Percentiles rank a stretch among this genome's conserved stretches.
Evolutionary conservation across 805 yeast genomes (phyloP).

Genomic region (Wickerhamiella brachini): DNA sequence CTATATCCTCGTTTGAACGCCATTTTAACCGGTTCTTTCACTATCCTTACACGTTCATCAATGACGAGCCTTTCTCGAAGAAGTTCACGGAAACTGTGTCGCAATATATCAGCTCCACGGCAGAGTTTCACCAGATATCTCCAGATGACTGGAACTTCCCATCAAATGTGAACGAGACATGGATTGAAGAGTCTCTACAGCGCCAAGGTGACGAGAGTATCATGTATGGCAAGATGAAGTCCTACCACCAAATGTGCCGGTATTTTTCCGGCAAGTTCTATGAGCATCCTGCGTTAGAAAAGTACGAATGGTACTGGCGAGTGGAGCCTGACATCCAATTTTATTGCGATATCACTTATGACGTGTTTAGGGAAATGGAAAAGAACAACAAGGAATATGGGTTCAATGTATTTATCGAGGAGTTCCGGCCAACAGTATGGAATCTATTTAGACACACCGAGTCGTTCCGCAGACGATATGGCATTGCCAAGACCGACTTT

Average conservation of each 20-base stretch:
- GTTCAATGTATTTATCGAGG: slow-evolving; percentile 66
- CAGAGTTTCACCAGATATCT: slow-evolving; percentile 59
- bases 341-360: slow-evolving; percentile 83
- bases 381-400: slow-evolving; percentile 61
- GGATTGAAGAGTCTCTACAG: slow-evolving; percentile 43
- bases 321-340: slow-evolving; percentile 88
- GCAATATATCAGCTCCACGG: slow-evolving; percentile 42
- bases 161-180: slow-evolving; percentile 28
- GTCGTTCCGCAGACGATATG: slow-evolving; percentile 34
- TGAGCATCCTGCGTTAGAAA: slow-evolving; percentile 57
- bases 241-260: slow-evolving; percentile 94
- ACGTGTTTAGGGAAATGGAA: slow-evolving; percentile 77
- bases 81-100: slow-evolving; percentile 44
- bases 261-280: slow-evolving; percentile 75
- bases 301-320: slow-evolving; percentile 88
- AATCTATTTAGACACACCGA: slow-evolving; percentile 61
- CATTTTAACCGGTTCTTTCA: slow-evolving; percentile 90
- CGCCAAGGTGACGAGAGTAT: slow-evolving; percentile 73
- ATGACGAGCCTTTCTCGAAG: slow-evolving; percentile 59
- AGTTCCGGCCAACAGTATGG: slow-evolving; percentile 70
- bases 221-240: slow-evolving; percentile 66
- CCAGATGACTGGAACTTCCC: slow-evolving; percentile 60
- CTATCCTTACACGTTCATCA: slow-evolving; percentile 85
- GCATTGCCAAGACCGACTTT: slow-evolving; percentile 27
- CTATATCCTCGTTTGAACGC: slow-evolving; percentile 64